Conservation (phyloP, 2,329 filamentous ascomycete species). For the Oidium heveae region DNA sequence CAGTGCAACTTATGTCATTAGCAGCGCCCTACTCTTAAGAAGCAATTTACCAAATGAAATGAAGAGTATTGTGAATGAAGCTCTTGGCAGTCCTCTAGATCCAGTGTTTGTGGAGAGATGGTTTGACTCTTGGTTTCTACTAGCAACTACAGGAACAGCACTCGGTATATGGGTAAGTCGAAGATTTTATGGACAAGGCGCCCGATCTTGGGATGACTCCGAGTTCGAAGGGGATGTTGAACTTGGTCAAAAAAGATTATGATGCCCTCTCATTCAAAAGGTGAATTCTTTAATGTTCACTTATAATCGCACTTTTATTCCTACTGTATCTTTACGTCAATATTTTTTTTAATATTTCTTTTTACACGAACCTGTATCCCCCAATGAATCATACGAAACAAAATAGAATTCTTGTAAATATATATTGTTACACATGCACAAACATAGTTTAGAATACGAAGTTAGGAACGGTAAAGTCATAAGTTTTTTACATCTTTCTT, state of each 20-base stretch:
- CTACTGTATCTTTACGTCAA: no score
- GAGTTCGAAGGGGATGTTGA: constrained; percentile 37
- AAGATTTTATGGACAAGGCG: constrained; percentile 24
- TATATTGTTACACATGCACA: no score
- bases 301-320: no score
- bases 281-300: no score
- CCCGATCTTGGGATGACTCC: constrained; percentile 25
- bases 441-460: no score
- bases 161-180: constrained; percentile 49
- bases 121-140: constrained; percentile 73
- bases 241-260: constrained; percentile 44
- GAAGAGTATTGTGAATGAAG: constrained; percentile 51
- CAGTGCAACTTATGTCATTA: constrained; percentile 65
- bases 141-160: constrained; percentile 38
- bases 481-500: no score
- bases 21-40: constrained; percentile 47
- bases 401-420: no score
- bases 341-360: no score
- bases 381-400: no score
- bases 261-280: constrained; percentile 5
- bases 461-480: no score
- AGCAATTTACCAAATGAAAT: constrained; percentile 59
- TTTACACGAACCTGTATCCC: no score
- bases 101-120: constrained; percentile 46
- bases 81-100: constrained; percentile 51